Base-by-base conservation (phyloP, 768 basidiomycete species). In the Phylloporus arenicola region DNA sequence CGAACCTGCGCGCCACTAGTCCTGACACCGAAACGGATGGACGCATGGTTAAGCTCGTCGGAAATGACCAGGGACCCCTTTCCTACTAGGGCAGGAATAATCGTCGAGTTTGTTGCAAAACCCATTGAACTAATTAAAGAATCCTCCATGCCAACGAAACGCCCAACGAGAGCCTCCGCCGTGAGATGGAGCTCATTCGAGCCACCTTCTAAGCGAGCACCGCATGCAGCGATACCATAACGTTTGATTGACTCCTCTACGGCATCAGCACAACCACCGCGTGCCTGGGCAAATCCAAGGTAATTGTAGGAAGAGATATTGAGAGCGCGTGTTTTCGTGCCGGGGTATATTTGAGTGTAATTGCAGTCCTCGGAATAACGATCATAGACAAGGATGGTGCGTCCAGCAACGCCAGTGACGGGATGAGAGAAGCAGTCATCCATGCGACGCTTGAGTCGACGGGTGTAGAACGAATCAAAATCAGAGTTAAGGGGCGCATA, bases 231-330 rank as follows among this genome's bases (percentile, higher is more conserved):
- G 16, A 93, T 70, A 22, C 95, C n/a, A n/a, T n/a, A n/a, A n/a
- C n/a, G n/a, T n/a, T n/a, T n/a, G n/a, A n/a, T n/a, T n/a, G n/a
- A n/a, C 55, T 88, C 86, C 63, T 94, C 92, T 8, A 92, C 94
- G 6, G 90, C 91, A 63, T 98, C 96, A 8, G 96, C 91, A 64
- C 93, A 96, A 6, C 89, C 88, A 13, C 96, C 96, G 3, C 81
- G 79, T 14, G 86, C 88, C 64, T 95, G 92, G 0, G 95, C 96
- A 63, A 99, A 99, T 4, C 96, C 96, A 60, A 99, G 91, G 66
- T 98, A 99, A 72, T 98, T 99, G 75, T 99, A 99, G 8, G 92
- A 96, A 1, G 93, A 94, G 57, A 98, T 88, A 68, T 99, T 99
- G 59, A 99, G 85, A 0, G 86, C 88, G 46, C 94, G 89, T 0